Evolutionary conservation across 192 early-diverging fungal species (phyloP).

Genomic region (Rhizophagus sp.): DNA sequence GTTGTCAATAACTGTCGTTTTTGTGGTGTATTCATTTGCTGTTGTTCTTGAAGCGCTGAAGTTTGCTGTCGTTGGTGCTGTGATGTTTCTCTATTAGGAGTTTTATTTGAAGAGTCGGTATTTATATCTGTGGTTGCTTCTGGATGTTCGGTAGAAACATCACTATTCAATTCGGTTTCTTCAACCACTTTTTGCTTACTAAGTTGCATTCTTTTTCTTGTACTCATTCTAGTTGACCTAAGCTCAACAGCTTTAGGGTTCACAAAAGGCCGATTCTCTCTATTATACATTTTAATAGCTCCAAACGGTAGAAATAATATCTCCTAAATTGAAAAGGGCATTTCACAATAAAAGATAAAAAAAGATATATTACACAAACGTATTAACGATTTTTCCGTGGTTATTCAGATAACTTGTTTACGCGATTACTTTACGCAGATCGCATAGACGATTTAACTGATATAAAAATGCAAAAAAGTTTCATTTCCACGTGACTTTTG

Average conservation of each 20-base stretch:
- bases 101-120: not conserved
- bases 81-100: not conserved
- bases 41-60: not conserved
- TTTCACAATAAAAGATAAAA: not conserved
- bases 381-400: not conserved
- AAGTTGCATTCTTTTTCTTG: not conserved
- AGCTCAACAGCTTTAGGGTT: not conserved
- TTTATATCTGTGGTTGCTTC: not conserved
- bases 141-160: not conserved
- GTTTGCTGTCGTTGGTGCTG: not conserved
- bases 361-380: not conserved
- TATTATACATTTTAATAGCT: not conserved
- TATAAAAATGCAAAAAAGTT: no score
- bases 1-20: not conserved
- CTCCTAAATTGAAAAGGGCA: no score
- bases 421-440: no score
- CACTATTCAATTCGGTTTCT: not conserved
- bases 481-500: no score
- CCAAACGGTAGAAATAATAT: not conserved
- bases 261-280: not conserved
- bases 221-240: not conserved
- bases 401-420: not conserved
- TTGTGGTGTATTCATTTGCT: not conserved
- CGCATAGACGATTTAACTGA: no score
- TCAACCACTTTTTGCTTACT: not conserved